These are phyloP conservation scores for Sporothrix pallida DNA, from an alignment of 2,329 filamentous ascomycete genomes.

Conservation along the genomic window DNA sequence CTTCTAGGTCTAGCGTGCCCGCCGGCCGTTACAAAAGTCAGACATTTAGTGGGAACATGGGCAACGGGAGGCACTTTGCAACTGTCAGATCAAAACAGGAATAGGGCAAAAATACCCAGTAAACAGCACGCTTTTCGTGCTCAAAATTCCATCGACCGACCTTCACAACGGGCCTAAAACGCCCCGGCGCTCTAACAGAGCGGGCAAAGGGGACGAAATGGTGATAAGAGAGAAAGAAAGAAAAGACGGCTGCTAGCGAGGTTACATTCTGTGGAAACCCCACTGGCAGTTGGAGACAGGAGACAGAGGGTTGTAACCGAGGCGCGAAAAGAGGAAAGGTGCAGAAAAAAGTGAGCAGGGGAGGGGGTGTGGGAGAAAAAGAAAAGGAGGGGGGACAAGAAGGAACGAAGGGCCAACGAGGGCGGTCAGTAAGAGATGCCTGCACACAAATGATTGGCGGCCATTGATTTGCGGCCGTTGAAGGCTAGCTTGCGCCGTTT, in stretches of 20 bases:
- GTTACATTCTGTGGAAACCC: conserved; percentile 1
- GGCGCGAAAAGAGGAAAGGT: conserved; percentile 17
- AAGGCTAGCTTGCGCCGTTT: neutral
- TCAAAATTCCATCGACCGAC: neutral
- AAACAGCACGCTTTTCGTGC: neutral
- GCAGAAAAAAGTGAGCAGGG: neutral
- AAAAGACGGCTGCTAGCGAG: conserved; percentile 18
- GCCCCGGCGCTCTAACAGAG: neutral
- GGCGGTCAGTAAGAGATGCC: neutral
- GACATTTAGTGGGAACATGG: conserved; percentile 9
- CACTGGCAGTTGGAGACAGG: conserved; percentile 3
- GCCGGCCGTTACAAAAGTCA: conserved; percentile 25
- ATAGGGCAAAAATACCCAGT: neutral
- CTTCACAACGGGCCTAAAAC: neutral
- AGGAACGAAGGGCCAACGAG: neutral
- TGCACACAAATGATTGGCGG: neutral
- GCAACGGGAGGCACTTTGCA: neutral
- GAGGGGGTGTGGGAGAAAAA: neutral
- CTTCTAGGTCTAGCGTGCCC: conserved; percentile 17
- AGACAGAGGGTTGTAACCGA: conserved; percentile 24
- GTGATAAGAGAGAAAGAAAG: neutral
- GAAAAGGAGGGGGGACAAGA: neutral
- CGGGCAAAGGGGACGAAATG: neutral
- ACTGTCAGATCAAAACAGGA: neutral
- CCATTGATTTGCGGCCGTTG: neutral